Evolutionary conservation across 1,284 basidiomycete species (phyloP).

Genomic region (Fomitopsis palustris): DNA sequence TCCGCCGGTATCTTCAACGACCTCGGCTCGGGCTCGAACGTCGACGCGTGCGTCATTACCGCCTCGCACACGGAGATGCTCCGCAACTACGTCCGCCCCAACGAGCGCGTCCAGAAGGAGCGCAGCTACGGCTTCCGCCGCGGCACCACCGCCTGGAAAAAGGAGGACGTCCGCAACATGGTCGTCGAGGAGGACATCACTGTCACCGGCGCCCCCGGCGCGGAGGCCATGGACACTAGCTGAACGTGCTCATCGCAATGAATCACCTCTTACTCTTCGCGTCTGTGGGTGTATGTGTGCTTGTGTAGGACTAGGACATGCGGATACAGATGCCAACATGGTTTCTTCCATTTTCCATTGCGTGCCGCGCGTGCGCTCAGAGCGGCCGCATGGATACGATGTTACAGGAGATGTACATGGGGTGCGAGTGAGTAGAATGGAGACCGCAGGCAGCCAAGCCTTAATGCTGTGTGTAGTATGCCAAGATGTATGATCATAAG

Average conservation of each 20-base stretch:
- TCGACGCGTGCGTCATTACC: conserved; percentile 96
- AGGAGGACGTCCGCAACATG: conserved; percentile 70
- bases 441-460: neutral
- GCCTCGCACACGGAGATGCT: conserved; percentile 82
- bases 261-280: too few relatives aligned
- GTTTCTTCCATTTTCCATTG: neutral
- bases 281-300: too few relatives aligned
- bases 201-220: conserved; percentile 19
- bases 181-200: conserved; percentile 71
- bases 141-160: conserved; percentile 88
- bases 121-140: conserved; percentile 80
- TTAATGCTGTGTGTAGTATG: neutral
- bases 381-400: neutral
- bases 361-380: too few relatives aligned
- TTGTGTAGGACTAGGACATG: too few relatives aligned
- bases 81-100: conserved; percentile 90
- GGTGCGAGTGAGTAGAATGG: neutral
- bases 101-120: conserved; percentile 84
- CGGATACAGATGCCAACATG: neutral
- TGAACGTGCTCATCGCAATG: conserved; percentile 11
- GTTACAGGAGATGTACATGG: neutral
- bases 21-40: conserved; percentile 95
- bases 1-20: conserved; percentile 99
- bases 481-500: neutral
- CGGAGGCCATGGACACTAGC: conserved; percentile 71